phyloP scores from a whole-genome alignment of 768 basidiomycete species.

The Sporobolomyces phaffii region DNA sequence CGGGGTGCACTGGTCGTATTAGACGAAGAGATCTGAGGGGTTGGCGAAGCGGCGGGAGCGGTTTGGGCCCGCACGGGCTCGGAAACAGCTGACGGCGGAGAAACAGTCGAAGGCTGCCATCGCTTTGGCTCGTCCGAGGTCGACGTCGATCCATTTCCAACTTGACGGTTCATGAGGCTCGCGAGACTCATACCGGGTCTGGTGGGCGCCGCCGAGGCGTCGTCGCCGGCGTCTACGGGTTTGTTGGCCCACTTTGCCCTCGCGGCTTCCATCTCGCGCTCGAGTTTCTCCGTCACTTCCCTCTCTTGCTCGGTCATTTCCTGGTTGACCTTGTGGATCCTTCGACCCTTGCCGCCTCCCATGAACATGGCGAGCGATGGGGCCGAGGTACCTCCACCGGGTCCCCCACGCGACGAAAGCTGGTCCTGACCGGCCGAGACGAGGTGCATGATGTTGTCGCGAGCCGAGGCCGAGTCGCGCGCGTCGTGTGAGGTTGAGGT shows the following conservation, averaged over 20 bases:
- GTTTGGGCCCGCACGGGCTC: conserved; percentile 1
- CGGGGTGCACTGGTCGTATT: no score
- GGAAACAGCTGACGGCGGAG: background rate
- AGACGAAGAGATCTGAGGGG: background rate
- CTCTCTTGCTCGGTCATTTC: conserved; percentile 26
- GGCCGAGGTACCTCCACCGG: background rate
- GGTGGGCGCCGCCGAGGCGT: background rate
- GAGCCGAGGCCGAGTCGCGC: conserved; percentile 22
- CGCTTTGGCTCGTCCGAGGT: conserved; percentile 3
- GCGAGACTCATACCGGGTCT: conserved; percentile 22
- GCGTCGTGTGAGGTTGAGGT: background rate
- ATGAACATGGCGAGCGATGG: conserved; percentile 35
- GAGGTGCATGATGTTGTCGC: conserved; percentile 32
- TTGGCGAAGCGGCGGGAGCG: background rate
- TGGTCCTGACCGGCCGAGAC: conserved; percentile 5
- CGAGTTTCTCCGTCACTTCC: conserved; percentile 27
- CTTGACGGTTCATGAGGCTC: conserved; percentile 14
- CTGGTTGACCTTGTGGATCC: conserved; percentile 16
- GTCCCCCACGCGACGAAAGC: background rate
- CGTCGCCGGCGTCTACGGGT: background rate
- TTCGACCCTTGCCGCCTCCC: conserved; percentile 12
- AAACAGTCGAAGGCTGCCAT: background rate
- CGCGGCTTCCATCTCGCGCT: conserved; percentile 31
- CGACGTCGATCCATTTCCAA: background rate
- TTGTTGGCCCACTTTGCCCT: conserved; percentile 25